Percentiles rank a stretch among this genome's conserved stretches.
These are phyloP conservation scores for Detonula confervacea DNA, from an alignment of 352 stramenopile species.

Conservation along the genomic window DNA sequence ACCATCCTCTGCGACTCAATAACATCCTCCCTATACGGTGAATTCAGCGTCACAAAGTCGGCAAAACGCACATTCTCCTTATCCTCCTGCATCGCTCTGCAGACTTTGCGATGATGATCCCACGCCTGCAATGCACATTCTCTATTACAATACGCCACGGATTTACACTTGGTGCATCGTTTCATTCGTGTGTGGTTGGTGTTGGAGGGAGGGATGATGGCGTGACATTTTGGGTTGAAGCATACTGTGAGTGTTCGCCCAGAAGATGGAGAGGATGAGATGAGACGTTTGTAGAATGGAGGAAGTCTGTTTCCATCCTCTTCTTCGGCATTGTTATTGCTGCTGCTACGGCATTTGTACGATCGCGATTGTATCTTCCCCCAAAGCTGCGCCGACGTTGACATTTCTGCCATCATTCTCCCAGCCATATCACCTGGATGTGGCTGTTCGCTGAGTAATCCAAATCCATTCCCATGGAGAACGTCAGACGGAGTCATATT, in stretches of 20 bases:
- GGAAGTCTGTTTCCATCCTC: not conserved
- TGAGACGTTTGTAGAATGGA: not conserved
- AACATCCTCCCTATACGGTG: constrained; percentile 1
- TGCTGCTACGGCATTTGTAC: not conserved
- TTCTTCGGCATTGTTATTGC: not conserved
- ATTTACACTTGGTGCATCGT: constrained; percentile 9
- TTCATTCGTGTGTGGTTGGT: constrained; percentile 1
- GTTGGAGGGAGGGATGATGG: not conserved
- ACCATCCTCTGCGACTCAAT: constrained; percentile 9
- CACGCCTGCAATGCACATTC: constrained; percentile 2
- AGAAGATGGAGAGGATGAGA: not conserved
- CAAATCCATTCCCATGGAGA: not conserved
- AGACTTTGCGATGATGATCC: constrained; percentile 1
- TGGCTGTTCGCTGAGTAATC: not conserved
- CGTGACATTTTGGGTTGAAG: not conserved
- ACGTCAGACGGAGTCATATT: not conserved
- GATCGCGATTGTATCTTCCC: constrained; percentile 4
- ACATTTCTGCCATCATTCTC: not conserved
- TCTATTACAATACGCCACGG: constrained; percentile 9
- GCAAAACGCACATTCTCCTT: constrained; percentile 4
- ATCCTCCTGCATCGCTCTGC: not conserved
- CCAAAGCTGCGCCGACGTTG: not conserved
- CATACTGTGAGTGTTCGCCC: not conserved
- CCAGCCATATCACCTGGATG: not conserved
- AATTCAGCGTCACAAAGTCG: constrained; percentile 6